Base-by-base conservation (phyloP, 75 land plant genomes). In the Pseudotsuga menziesii region DNA sequence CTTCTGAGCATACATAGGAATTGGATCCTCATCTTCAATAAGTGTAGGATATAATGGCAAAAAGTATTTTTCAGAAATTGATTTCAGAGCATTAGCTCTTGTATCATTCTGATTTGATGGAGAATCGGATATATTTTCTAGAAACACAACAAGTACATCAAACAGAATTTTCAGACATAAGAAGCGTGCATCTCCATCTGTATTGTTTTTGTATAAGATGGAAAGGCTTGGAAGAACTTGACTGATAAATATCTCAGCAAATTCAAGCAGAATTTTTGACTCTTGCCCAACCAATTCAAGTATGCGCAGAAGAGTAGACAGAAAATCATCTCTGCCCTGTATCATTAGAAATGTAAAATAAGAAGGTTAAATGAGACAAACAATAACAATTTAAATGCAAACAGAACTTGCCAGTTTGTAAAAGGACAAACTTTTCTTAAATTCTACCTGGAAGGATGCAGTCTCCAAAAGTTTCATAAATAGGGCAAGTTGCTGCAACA, bases 1-100 rank as follows among this genome's bases (percentile, higher is more conserved):
- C 79, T 97, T 97, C 76, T 97, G 99, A n/a, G 99, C 98, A 76
- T 97, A 97, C 89, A 95, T 87, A 4, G 99, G 99, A 61, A 97
- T 97, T 7, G 99, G 99, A 85, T 97, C 99, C 80, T 97, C 99
- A 79, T 97, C 99, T 69, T 95, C 96, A 78, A 95, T 79, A 26
- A 97, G 82, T 13, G 72, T 78, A 9, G 99, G 90, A 75, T 97
- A 95, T 36, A 96, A 86, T 57, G 98, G 99, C 27, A 97, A 91
- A 78, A 97, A 95, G 57, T 93, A 79, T 32, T 74, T 74, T 64
- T 87, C 83, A 29, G 93, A 82, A 52, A 97, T 89, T 26, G 74
- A 75, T 71, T 86, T 91, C 83, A 97, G 77, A 36, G 93, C 92
- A 26, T 88, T 71, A 29, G 32, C 55, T 52, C 78, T 80, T 22